phyloP scores from a whole-genome alignment of 2,329 filamentous ascomycete species.

The Aspergillus transmontanensis region DNA sequence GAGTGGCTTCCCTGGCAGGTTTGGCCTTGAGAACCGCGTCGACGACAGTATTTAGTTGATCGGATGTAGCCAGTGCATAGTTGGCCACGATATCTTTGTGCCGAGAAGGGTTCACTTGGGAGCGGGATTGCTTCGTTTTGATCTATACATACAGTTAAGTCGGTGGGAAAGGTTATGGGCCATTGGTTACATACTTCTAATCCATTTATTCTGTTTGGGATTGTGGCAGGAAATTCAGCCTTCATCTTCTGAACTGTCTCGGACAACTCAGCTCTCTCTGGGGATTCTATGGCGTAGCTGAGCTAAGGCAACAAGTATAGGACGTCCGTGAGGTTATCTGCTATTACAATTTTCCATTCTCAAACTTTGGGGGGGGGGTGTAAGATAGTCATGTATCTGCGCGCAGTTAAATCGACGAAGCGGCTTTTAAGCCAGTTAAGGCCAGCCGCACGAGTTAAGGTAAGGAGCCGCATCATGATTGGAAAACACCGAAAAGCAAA shows the following conservation, averaged over 20 bases:
- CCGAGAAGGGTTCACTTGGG: conserved; percentile 54
- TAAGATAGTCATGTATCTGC: conserved; percentile 11
- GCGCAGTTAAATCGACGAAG: not conserved
- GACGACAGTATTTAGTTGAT: conserved; percentile 78
- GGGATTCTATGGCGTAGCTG: conserved; percentile 31
- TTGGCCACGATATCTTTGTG: conserved; percentile 27
- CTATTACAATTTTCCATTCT: conserved; percentile 24
- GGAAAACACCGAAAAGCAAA: not conserved
- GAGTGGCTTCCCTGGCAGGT: conserved; percentile 78
- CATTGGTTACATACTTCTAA: conserved; percentile 1
- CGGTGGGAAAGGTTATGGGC: no score
- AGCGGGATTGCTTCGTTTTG: conserved; percentile 18
- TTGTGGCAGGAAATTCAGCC: conserved; percentile 35
- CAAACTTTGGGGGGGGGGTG: conserved; percentile 29
- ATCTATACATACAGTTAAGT: conserved; percentile 2
- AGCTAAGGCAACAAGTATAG: conserved; percentile 13
- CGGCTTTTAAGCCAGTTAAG: not conserved
- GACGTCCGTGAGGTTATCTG: not conserved
- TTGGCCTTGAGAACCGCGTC: conserved; percentile 83
- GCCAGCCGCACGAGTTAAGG: not conserved
- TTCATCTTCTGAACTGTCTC: conserved; percentile 34
- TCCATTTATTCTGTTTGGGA: conserved; percentile 30
- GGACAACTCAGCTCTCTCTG: conserved; percentile 36
- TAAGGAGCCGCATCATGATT: not conserved
- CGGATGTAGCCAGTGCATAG: conserved; percentile 60